Conservation (phyloP, 2,329 filamentous ascomycete species). For the Myriosclerotinia duriaeana region DNA sequence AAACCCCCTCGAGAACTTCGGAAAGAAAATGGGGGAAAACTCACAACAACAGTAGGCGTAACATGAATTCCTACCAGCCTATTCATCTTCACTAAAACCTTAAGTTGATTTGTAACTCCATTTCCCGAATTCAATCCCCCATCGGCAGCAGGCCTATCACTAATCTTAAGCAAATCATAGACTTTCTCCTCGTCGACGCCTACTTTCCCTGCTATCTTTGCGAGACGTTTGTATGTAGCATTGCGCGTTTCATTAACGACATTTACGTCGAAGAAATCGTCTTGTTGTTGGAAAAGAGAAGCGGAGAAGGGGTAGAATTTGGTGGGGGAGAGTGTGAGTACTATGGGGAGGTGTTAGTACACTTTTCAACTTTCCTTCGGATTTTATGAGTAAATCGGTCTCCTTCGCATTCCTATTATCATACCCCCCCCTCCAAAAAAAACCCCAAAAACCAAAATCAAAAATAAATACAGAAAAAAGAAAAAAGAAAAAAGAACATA, state of each 20-base stretch:
- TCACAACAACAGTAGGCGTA: conserved; percentile 74
- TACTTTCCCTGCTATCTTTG: conserved; percentile 65
- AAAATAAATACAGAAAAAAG: too few species aligned
- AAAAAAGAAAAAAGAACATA: not conserved
- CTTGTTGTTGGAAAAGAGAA: conserved; percentile 60
- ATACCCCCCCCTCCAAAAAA: too few species aligned
- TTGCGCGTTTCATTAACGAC: conserved; percentile 85
- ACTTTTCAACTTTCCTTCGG: not conserved
- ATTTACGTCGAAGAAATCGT: conserved; percentile 78
- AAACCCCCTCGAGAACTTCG: not conserved
- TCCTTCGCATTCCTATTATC: not conserved
- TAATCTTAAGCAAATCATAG: conserved; percentile 66
- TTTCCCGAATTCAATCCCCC: conserved; percentile 78
- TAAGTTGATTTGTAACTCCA: conserved; percentile 78
- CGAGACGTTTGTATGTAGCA: conserved; percentile 75
- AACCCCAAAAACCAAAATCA: too few species aligned
- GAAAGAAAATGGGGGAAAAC: not conserved
- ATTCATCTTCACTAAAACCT: conserved; percentile 77
- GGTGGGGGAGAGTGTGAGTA: conserved; percentile 44
- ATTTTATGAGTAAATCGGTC: not conserved
- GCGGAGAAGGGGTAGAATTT: conserved; percentile 79
- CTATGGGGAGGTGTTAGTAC: not conserved
- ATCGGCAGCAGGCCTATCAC: conserved; percentile 64
- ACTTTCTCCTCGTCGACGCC: conserved; percentile 71
- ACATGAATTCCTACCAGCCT: conserved; percentile 82